phyloP scores from a whole-genome alignment of 371 early-diverging fungal species.

The Mucor circinelloides region DNA sequence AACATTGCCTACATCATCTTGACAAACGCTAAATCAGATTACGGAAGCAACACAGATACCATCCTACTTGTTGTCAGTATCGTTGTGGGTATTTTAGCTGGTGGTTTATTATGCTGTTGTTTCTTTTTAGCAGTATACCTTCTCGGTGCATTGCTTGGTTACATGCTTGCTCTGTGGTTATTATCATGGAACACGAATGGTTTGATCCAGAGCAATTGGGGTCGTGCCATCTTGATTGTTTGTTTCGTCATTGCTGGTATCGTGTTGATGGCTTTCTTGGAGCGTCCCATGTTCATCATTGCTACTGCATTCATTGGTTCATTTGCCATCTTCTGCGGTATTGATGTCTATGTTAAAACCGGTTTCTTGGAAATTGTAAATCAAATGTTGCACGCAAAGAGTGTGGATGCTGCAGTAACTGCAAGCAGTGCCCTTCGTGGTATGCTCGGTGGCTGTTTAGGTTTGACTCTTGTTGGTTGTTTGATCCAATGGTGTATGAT shows the following conservation, averaged over 20 bases:
- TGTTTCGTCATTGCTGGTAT: slow-evolving; percentile 50
- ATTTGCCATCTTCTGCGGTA: slow-evolving; percentile 57
- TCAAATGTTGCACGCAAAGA: slow-evolving; percentile 36
- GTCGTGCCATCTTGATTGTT: slow-evolving; percentile 58
- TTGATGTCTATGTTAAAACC: slow-evolving; percentile 60
- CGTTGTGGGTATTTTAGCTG: slow-evolving; percentile 55
- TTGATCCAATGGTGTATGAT: slow-evolving; percentile 53
- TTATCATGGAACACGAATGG: slow-evolving; percentile 55
- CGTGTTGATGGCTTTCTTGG: slow-evolving; percentile 55
- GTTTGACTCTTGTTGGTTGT: slow-evolving; percentile 50
- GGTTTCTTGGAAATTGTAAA: slow-evolving; percentile 47
- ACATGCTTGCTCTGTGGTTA: slow-evolving; percentile 58
- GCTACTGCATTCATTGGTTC: slow-evolving; percentile 60
- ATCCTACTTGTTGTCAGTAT: slow-evolving; percentile 57
- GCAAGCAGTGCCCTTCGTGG: slow-evolving; percentile 51
- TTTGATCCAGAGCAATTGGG: slow-evolving; percentile 54
- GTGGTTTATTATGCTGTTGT: slow-evolving; percentile 56
- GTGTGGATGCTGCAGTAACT: slow-evolving; percentile 12
- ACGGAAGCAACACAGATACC: slow-evolving; percentile 49
- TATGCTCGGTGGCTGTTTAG: slow-evolving; percentile 61
- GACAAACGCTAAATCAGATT: slow-evolving; percentile 50
- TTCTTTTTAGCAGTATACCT: slow-evolving; percentile 63
- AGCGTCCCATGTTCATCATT: slow-evolving; percentile 54
- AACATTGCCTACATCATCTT: slow-evolving; percentile 58
- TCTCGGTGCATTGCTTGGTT: slow-evolving; percentile 63